phyloP scores from a whole-genome alignment of 108 stramenopile species.

The Bacterosira constricta region DNA sequence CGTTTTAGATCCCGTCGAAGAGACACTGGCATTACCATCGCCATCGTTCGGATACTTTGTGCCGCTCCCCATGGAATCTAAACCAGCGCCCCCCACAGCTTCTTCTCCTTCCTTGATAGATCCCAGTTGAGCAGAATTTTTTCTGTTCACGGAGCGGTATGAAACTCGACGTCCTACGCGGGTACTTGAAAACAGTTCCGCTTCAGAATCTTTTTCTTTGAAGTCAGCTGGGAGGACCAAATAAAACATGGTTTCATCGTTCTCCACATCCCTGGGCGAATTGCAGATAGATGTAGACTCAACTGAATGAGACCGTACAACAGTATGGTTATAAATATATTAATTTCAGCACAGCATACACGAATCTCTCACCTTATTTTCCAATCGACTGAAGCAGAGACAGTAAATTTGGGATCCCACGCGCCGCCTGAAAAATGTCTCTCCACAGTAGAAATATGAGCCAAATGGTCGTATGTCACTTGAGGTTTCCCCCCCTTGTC shows the following conservation, averaged over 20 bases:
- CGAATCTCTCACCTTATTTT: constrained; percentile 14
- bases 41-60: neutral
- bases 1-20: neutral
- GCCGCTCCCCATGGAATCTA: neutral
- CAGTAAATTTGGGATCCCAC: constrained; percentile 31
- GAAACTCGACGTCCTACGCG: constrained; percentile 11
- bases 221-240: constrained; percentile 33
- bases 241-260: constrained; percentile 34
- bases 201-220: constrained; percentile 14
- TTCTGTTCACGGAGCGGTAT: neutral
- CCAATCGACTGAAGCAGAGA: constrained; percentile 29
- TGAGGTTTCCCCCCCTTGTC: neutral
- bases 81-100: neutral
- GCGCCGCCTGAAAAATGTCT: neutral
- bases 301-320: neutral
- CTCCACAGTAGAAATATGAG: constrained; percentile 5
- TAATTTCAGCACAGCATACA: neutral
- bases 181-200: constrained; percentile 6
- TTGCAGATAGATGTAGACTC: neutral
- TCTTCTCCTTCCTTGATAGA: constrained; percentile 1
- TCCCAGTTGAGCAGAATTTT: neutral
- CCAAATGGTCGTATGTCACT: neutral
- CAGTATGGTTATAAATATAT: no score
- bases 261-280: constrained; percentile 18
- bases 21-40: neutral